phyloP scores from a whole-genome alignment of 108 stramenopile genomes.

The Nitzschia sp. region DNA sequence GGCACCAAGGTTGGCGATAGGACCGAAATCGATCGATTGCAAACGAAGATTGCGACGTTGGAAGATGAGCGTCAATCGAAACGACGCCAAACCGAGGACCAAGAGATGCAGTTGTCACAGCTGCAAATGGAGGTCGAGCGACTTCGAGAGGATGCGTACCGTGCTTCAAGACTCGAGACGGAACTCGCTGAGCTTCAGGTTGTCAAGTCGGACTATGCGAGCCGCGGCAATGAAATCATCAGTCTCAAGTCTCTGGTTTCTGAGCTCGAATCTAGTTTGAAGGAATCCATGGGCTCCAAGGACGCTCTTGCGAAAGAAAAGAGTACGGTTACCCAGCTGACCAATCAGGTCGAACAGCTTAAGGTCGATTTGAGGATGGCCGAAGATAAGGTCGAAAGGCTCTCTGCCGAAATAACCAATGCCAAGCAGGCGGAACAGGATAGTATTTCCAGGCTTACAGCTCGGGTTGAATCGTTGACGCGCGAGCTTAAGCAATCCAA shows the following conservation, averaged over 20 bases:
- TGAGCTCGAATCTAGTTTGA: background rate
- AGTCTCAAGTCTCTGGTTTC: constrained; percentile 10
- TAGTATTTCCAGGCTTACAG: background rate
- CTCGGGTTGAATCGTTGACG: background rate
- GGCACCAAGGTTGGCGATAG: background rate
- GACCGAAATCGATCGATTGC: background rate
- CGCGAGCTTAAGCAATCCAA: background rate
- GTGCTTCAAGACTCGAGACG: background rate
- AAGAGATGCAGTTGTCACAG: background rate
- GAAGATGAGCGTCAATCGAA: constrained; percentile 1
- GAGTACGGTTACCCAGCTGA: background rate
- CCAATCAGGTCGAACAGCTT: background rate
- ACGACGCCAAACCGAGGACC: background rate
- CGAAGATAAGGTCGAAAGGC: background rate
- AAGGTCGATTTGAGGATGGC: background rate
- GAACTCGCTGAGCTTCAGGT: background rate
- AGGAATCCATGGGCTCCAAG: background rate
- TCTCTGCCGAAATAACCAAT: background rate
- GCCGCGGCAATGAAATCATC: background rate
- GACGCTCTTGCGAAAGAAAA: constrained; percentile 8
- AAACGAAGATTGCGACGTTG: background rate
- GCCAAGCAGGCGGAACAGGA: constrained; percentile 1
- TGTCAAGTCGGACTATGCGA: background rate
- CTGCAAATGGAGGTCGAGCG: background rate
- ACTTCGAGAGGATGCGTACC: background rate